Evolutionary conservation across 1,284 basidiomycete species (phyloP).

Genomic region (Puccinia triticina): DNA sequence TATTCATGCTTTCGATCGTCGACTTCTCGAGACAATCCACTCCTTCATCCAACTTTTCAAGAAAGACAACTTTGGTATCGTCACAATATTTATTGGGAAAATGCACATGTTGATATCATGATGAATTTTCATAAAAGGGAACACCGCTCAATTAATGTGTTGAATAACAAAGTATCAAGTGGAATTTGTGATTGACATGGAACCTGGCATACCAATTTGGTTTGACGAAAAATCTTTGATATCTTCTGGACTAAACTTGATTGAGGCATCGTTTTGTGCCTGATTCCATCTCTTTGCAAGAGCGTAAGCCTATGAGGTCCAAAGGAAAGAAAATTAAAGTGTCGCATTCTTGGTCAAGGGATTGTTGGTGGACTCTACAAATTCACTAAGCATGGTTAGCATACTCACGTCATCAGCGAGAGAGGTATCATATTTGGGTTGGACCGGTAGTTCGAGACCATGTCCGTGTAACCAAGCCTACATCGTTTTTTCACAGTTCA

Average conservation of each 20-base stretch:
- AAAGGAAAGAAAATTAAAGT: not conserved
- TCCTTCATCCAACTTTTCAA: slow-evolving; percentile 47
- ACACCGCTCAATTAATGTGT: not conserved
- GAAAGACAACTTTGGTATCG: slow-evolving; percentile 37
- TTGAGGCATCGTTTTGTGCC: slow-evolving; percentile 62
- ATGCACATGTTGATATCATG: not conserved
- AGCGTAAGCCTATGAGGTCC: slow-evolving; percentile 60
- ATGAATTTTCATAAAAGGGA: not conserved
- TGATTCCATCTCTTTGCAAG: slow-evolving; percentile 78
- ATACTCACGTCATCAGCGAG: slow-evolving; percentile 69
- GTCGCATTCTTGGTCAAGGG: not conserved
- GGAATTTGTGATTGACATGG: too few species aligned
- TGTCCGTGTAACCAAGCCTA: slow-evolving; percentile 56
- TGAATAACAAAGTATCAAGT: not conserved
- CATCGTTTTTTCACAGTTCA: not conserved
- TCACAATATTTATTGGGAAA: not conserved
- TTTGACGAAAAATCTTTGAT: slow-evolving; percentile 46
- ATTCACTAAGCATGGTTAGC: not conserved
- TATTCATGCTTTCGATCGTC: slow-evolving; percentile 28
- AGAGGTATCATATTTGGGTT: slow-evolving; percentile 79
- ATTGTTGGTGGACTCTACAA: not conserved
- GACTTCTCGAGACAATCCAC: slow-evolving; percentile 5
- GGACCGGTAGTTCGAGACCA: slow-evolving; percentile 69
- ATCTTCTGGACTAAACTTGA: slow-evolving; percentile 38
- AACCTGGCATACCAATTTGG: slow-evolving; percentile 43